Base-by-base conservation (phyloP, 164 flowering plant species). In the Santalum album region DNA sequence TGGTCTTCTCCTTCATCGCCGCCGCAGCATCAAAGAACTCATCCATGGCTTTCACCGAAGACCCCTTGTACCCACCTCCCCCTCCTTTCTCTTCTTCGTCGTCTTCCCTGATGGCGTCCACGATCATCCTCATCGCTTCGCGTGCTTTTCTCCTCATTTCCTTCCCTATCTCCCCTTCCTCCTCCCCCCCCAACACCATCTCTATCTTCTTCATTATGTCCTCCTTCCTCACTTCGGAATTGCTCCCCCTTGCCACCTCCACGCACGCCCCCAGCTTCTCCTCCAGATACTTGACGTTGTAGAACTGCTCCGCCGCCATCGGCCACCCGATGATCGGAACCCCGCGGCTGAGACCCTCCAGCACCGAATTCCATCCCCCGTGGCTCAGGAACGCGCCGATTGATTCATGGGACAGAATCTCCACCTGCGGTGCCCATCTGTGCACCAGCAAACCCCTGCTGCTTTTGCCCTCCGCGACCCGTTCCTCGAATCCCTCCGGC, bases 321-420 rank as follows among this genome's bases (percentile, higher is more conserved):
- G 84, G 69, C 87, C 81, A 78, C 20, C 82, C 80, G 7, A 81
- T 24, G 4, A 81, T 0, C 23, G 76, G 74, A 49, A 78, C 82
- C 1, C 86, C 81, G 7, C 67, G 27, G 39, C 68, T 65, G 11
- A 78, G 62, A 0, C 77, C 29, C 57, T 81, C 87, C 25, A 78
- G 63, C 27, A 69, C 73, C 16, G 87, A 81, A 23, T 75, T 75
- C 87, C 87, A 81, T 1, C 86, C 83, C 29, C 86, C 74, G 23
- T 81, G 81, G 16, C 66, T 72, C 39, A 78, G 7, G 53, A 81
- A 74, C 1, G 64, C 79, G 2, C 58, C 42, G 1, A 56, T 49
- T 0, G 83, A 53, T 25, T 36, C 32, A 51, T 78, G 83, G 0
- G 69, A 54, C 66, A 81, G 36, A 32, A 81, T 74, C 42, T 72